Evolutionary conservation across 345 rosid species (phyloP), one percentile per base, ranked within the genome.

Genomic region (Populus davidiana): DNA sequence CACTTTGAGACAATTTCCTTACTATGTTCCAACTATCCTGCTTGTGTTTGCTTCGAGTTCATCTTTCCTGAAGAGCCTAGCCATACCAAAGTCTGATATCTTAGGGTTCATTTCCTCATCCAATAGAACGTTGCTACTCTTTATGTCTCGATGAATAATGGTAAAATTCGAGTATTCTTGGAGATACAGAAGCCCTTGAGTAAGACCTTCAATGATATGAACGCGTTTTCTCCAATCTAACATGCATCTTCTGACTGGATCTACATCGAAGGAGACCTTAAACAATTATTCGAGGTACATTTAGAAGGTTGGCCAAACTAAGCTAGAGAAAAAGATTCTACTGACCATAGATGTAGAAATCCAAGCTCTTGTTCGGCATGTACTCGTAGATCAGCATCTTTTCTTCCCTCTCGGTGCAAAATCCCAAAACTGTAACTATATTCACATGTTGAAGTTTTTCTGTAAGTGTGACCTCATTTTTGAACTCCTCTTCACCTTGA

Each of bases 101-200:
- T 74, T 84, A 16, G 91, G 76, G 33, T 83, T 88, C 89, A 81
- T 81, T 2, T 81, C 50, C 0, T 44, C 20, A 18, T 88, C 88
- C n/a, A 86, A 75, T 31, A 88, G 67, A 79, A 85, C 71, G 70
- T 87, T 85, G 75, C 88, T 78, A 5, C 86, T 83, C 50, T 87
- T 86, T 39, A 86, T 39, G 70, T 86, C 89, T 64, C 87, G 77
- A 68, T 88, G 91, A 62, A 88, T 81, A 29, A 88, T 76, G 2
- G 84, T 88, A 49, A 83, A 70, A 72, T 86, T 86, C 0, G 89
- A 88, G 83, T 86, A 88, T 59, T 88, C 89, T 71, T 88, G 88
- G 23, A 86, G 89, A 72, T 86, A 88, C 0, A 86, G 54, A 43
- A 88, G 87, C n/a, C 89, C 91, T 77, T 88, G 87, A 25, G 83